These are phyloP conservation scores for Podaxis sp. DNA, from an alignment of 768 basidiomycete species.

Conservation along the genomic window DNA sequence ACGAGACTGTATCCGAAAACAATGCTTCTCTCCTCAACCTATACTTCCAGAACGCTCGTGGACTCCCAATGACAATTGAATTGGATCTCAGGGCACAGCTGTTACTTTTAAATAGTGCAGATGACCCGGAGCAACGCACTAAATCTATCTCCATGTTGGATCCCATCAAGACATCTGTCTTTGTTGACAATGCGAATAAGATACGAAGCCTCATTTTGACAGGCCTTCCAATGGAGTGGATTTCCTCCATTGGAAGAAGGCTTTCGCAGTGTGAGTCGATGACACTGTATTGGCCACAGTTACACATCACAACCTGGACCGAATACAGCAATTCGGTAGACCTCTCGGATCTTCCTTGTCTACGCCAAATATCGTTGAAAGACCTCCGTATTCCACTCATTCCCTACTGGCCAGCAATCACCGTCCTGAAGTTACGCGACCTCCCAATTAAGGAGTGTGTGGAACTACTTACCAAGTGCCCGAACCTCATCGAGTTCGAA, in stretches of 20 bases:
- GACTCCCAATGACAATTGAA: slow-evolving; percentile 1
- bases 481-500: not conserved
- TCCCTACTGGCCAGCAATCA: not conserved
- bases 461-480: not conserved
- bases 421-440: not conserved
- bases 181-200: not conserved
- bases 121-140: not conserved
- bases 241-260: not conserved
- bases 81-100: not conserved
- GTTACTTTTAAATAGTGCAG: not conserved
- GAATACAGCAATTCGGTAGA: not conserved
- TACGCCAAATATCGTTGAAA: not conserved
- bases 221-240: not conserved
- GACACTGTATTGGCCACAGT: not conserved
- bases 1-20: not conserved
- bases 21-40: not conserved
- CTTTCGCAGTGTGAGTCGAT: not conserved
- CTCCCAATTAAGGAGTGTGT: not conserved
- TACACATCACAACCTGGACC: not conserved
- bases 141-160: not conserved
- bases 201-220: not conserved
- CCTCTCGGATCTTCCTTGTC: not conserved
- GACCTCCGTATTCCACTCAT: not conserved
- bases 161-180: not conserved
- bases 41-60: slow-evolving; percentile 6